Conservation (phyloP, 78 protist species). For the Chrysochromulina tobinii region DNA sequence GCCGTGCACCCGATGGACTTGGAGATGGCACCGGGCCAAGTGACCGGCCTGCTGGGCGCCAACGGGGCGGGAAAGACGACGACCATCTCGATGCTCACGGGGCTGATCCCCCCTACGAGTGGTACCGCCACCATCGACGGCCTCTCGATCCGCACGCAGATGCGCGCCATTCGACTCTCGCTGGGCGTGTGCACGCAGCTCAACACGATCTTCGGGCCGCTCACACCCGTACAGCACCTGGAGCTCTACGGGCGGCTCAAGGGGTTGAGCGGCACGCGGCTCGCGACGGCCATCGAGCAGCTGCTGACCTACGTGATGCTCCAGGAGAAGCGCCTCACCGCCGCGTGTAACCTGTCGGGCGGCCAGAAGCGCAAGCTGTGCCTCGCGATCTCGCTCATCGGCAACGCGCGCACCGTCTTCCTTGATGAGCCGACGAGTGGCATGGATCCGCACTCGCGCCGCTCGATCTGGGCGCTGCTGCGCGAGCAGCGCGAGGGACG, state of each 20-base stretch:
- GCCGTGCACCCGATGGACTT: background rate
- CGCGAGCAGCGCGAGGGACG: conserved; percentile 12
- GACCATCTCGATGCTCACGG: conserved; percentile 76
- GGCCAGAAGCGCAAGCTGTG: conserved; percentile 84
- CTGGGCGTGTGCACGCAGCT: conserved; percentile 82
- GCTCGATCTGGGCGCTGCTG: conserved; percentile 49
- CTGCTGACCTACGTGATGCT: background rate
- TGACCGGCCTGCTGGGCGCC: conserved; percentile 67
- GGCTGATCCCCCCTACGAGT: conserved; percentile 66
- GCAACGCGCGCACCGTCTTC: conserved; percentile 51
- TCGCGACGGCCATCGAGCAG: background rate
- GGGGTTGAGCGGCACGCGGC: conserved; percentile 35
- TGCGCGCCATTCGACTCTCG: conserved; percentile 39
- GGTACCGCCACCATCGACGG: conserved; percentile 58
- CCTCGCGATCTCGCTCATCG: conserved; percentile 77
- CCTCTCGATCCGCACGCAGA: background rate
- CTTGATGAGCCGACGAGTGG: conserved; percentile 66
- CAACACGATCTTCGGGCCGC: conserved; percentile 69
- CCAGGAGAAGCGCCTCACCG: background rate
- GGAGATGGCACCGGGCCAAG: background rate
- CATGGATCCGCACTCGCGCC: conserved; percentile 60
- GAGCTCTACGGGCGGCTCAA: conserved; percentile 71
- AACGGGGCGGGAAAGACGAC: conserved; percentile 92
- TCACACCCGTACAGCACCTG: conserved; percentile 77
- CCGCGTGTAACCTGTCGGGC: conserved; percentile 58